Evolutionary conservation across 2,329 filamentous ascomycete genomes (phyloP).

Genomic region (Pseudocercospora cruenta): DNA sequence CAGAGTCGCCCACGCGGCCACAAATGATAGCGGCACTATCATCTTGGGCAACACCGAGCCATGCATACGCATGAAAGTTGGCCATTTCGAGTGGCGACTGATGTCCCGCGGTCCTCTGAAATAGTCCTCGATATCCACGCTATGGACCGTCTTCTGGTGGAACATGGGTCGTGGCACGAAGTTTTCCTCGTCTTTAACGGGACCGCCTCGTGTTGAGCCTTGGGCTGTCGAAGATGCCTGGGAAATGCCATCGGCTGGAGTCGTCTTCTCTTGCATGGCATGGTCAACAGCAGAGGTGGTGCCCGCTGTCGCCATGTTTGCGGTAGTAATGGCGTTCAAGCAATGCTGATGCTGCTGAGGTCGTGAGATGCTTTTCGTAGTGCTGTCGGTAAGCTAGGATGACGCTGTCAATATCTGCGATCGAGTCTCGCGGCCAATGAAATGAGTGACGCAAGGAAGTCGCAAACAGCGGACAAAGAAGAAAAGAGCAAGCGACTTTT

Average conservation of each 20-base stretch:
- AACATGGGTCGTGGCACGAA: slow-evolving; percentile 20
- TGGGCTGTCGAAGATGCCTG: neutral
- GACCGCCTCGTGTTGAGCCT: neutral
- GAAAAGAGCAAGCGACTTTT: neutral
- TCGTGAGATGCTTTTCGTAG: neutral
- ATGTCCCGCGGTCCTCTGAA: slow-evolving; percentile 63
- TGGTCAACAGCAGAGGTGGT: neutral
- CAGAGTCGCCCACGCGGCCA: slow-evolving; percentile 67
- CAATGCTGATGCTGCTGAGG: neutral
- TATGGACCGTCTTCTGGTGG: slow-evolving; percentile 24
- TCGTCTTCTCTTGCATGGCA: neutral
- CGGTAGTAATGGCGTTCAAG: neutral
- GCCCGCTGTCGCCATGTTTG: neutral
- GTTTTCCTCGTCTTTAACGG: slow-evolving; percentile 8
- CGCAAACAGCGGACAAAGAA: neutral
- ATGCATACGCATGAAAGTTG: slow-evolving; percentile 74
- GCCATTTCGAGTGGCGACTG: slow-evolving; percentile 75
- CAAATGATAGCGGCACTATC: slow-evolving; percentile 67
- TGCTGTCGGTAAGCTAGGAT: neutral
- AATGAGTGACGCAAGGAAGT: neutral
- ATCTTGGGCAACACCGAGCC: slow-evolving; percentile 75
- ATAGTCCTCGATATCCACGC: slow-evolving; percentile 37
- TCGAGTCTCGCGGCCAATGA: neutral
- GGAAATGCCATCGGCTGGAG: neutral
- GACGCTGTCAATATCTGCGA: neutral